Conservation (phyloP, 2,329 filamentous ascomycete species). For the Pyricularia sp. region DNA sequence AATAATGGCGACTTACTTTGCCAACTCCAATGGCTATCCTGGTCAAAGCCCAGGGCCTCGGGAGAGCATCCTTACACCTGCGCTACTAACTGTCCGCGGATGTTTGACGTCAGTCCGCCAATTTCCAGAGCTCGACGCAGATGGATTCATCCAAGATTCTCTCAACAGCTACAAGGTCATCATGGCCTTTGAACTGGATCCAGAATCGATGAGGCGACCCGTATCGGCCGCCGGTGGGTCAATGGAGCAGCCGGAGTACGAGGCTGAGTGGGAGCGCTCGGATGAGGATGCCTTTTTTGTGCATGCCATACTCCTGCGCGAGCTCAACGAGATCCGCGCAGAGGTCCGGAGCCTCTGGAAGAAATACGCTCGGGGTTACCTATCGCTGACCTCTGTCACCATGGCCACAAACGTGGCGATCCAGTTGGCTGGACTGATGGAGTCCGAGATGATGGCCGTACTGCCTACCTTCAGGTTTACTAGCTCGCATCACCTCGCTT, state of each 20-base stretch:
- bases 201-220: neutral
- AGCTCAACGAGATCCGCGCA: neutral
- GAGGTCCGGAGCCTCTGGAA: neutral
- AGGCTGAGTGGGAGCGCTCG: neutral
- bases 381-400: neutral
- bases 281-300: neutral
- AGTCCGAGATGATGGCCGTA: neutral
- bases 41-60: neutral
- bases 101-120: neutral
- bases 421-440: neutral
- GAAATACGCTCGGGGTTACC: neutral
- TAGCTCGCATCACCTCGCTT: neutral
- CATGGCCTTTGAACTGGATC: neutral
- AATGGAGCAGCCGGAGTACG: neutral
- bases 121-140: neutral
- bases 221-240: neutral
- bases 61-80: neutral
- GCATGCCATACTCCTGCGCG: neutral
- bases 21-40: neutral
- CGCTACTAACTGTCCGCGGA: neutral
- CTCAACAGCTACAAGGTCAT: neutral
- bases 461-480: neutral
- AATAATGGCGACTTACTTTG: neutral
- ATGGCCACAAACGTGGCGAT: neutral
- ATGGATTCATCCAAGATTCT: neutral